Percentiles rank a stretch among this genome's conserved stretches.
phyloP scores from a whole-genome alignment of 2,329 filamentous ascomycete genomes.

The Periconia sp. region DNA sequence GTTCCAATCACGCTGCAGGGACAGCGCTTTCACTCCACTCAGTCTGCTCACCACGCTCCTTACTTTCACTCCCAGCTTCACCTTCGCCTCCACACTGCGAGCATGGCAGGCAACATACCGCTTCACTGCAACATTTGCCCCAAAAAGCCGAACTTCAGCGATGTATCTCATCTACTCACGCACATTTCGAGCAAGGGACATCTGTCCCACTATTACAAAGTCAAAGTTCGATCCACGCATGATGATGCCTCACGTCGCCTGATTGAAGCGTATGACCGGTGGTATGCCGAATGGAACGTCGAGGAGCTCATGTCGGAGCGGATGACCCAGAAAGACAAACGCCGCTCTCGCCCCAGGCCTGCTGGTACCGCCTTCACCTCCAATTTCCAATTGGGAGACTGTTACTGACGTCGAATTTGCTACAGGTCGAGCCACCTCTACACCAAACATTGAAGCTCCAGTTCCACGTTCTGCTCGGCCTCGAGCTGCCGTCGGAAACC shows the following conservation, averaged over 20 bases:
- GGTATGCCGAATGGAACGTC: conserved; percentile 77
- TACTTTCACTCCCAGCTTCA: conserved; percentile 30
- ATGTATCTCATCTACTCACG: conserved; percentile 89
- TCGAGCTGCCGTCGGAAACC: conserved; percentile 27
- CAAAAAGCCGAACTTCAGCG: conserved; percentile 80
- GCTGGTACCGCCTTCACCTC: conserved; percentile 30
- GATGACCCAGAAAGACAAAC: conserved; percentile 76
- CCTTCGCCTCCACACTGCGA: conserved; percentile 25
- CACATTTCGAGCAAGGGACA: conserved; percentile 95
- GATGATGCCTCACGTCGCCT: conserved; percentile 69
- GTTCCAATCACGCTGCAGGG: conserved; percentile 30
- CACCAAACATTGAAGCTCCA: conserved; percentile 32
- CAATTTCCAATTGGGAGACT: conserved; percentile 2
- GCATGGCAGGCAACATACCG: conserved; percentile 60
- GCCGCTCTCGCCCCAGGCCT: conserved; percentile 55
- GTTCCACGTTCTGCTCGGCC: conserved; percentile 29
- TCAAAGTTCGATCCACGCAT: conserved; percentile 72
- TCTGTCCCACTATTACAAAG: conserved; percentile 80
- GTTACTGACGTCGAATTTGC: conserved; percentile 26
- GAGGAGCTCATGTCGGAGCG: conserved; percentile 77
- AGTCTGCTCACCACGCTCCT: conserved; percentile 12
- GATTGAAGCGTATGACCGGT: conserved; percentile 74
- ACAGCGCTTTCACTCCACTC: conserved; percentile 32
- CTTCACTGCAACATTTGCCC: conserved; percentile 85
- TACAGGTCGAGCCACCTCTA: conserved; percentile 29